Evolutionary conservation across 2,329 filamentous ascomycete genomes (phyloP), one percentile per base, ranked within the genome.

Genomic region (Phialophora verrucosa): DNA sequence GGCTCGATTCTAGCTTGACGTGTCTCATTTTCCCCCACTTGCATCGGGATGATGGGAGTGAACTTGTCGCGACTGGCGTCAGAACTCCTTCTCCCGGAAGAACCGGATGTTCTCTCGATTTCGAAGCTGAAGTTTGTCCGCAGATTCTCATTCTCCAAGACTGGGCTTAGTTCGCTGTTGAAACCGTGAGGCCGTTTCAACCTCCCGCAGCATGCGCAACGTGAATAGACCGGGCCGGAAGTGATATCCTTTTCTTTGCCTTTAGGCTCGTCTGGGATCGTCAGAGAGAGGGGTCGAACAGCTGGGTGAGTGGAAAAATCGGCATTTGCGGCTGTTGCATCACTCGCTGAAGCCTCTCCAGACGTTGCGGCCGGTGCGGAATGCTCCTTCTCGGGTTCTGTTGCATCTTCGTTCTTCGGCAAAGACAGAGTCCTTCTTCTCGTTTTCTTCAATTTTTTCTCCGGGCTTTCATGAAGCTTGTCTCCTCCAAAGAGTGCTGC

Each of bases 51-150:
- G 51, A 72, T 72, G 6, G 70, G 71, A 20, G 54, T 69, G 51
- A 66, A 72, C 35, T 68, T 68, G 20, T 60, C 54, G 59, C 65
- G 64, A 54, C 59, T 69, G 6, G 58, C 60, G 17, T 71, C 68
- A 17, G 70, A 69, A 56, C 63, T 67, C 50, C 66, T 59, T 62
- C 69, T 67, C 51, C 31, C 57, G 7, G 56, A 49, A 7, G 59
- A 59, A 20, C 58, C 62, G 2, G 65, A 65, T 23, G 59, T 67
- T 29, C 67, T 55, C 38, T 73, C 67, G 11, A 67, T 63, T 49
- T 73, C 70, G 50, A 71, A 73, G 60, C 69, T 70, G 62, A 71
- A 72, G 55, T 73, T 73, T 17, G 70, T 69, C 35, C 69, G 57
- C 23, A 71, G 32, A 42, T 73, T 63, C 44, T 73, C 71, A 50